Base-by-base conservation (phyloP, 2,329 filamentous ascomycete genomes). In the Penicillium paneum region DNA sequence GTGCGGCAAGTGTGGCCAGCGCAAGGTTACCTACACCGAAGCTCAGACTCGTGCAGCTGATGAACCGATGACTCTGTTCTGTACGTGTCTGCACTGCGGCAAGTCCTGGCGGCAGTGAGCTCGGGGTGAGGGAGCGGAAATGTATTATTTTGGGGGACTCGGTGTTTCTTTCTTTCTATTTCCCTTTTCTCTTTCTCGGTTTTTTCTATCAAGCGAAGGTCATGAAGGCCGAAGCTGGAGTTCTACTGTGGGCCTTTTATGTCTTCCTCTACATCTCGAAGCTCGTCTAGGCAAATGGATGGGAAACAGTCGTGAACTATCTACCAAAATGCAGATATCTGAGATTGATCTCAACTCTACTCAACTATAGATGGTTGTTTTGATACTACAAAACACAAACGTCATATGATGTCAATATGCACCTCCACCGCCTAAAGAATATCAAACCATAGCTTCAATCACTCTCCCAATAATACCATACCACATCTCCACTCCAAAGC, bases 41-140 rank as follows among this genome's bases (percentile, higher is more conserved):
- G 94, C 94, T 5, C 94, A 99, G 80, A 99, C 94, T 15, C 83
- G 94, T 61, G 89, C 85, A 78, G 94, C 94, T 62, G 94, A 99
- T 83, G 94, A 97, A 77, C 93, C 93, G 67, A 78, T 78, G 76
- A 78, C 76, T 31, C 61, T 78, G 57, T 78, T 78, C 59, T 78
- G 76, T 64, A 77, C 76, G 38, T 78, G 76, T 60, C 46, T 77
- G 65, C 74, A 75, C 64, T 78, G 76, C 56, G 76, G 76, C 41
- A 78, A 78, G 65, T 75, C 76, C 38, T 78, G 76, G 76, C 68
- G 71, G 45, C 74, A 76, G 67, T 75, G 64, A 65, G 50, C 28
- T 31, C 15, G 38, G 15, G 39, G 21, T 49, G 21, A 11, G 24
- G 15, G 21, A 49, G 31, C 31, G 34, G 40, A 46, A 41, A 42